These are phyloP conservation scores for Debaryomyces sp. DNA, from an alignment of 1,139 yeast genomes.

Conservation along the genomic window DNA sequence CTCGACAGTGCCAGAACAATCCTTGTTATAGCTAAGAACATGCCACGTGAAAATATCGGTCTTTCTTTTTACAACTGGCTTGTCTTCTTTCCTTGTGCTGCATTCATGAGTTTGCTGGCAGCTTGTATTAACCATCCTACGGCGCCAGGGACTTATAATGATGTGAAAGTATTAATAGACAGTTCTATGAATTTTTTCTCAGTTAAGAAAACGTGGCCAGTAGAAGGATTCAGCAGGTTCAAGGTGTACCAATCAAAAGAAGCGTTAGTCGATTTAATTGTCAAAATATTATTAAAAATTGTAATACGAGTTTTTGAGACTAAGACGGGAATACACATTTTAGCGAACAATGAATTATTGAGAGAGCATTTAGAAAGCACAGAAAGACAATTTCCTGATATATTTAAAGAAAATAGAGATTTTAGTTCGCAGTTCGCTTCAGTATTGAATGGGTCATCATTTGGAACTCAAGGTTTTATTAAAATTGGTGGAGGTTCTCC, in stretches of 20 bases:
- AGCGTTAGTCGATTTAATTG: constrained; percentile 23
- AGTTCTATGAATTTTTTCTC: constrained; percentile 28
- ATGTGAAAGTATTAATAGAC: constrained; percentile 33
- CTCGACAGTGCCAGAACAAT: constrained; percentile 41
- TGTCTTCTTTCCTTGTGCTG: constrained; percentile 35
- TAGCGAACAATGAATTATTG: constrained; percentile 21
- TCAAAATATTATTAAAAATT: constrained; percentile 27
- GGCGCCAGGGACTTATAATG: constrained; percentile 28
- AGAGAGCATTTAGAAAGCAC: constrained; percentile 26
- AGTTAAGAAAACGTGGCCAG: constrained; percentile 12
- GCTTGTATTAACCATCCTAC: constrained; percentile 36
- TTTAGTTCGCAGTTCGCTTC: not conserved
- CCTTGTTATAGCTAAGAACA: constrained; percentile 24
- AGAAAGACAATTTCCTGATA: constrained; percentile 27
- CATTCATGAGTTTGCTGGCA: constrained; percentile 34
- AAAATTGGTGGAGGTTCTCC: constrained; percentile 18
- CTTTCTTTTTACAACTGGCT: constrained; percentile 37
- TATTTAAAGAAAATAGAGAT: not conserved
- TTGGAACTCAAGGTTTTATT: constrained; percentile 13
- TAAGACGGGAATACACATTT: constrained; percentile 18
- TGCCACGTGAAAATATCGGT: constrained; percentile 22
- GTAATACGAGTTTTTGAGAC: constrained; percentile 28
- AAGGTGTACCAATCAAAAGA: constrained; percentile 27
- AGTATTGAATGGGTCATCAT: constrained; percentile 4
- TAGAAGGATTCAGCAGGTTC: constrained; percentile 15